Conservation (phyloP, 2,329 filamentous ascomycete genomes). For the Colletotrichum navitas region DNA sequence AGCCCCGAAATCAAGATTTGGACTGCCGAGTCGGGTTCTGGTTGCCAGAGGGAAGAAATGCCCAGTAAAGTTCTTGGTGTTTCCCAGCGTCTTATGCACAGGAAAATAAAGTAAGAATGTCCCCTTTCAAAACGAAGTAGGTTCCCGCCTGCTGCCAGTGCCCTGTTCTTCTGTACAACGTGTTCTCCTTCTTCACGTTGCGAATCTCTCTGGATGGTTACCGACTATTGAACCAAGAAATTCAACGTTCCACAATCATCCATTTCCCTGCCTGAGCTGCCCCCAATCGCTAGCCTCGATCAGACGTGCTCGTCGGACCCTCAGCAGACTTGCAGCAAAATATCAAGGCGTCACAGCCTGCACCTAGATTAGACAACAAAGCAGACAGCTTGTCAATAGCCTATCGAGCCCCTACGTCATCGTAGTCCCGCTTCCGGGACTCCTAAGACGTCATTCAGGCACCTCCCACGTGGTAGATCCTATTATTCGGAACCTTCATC, state of each 20-base stretch:
- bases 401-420: neutral
- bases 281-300: neutral
- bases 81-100: neutral
- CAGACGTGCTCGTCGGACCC: slow-evolving; percentile 4
- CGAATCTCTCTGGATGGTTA: slow-evolving; percentile 1
- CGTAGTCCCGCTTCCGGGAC: slow-evolving; percentile 19
- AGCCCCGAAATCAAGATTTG: slow-evolving; percentile 31
- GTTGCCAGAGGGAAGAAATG: slow-evolving; percentile 8
- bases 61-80: slow-evolving; percentile 8
- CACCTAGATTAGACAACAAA: slow-evolving; percentile 6
- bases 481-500: neutral
- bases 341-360: slow-evolving; percentile 20
- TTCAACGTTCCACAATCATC: slow-evolving; percentile 11
- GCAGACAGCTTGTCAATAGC: slow-evolving; percentile 3
- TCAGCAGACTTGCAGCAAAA: neutral
- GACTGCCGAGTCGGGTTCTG: slow-evolving; percentile 25
- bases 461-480: slow-evolving; percentile 12
- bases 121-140: slow-evolving; percentile 19
- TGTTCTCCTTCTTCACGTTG: slow-evolving; percentile 9
- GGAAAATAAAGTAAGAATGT: neutral
- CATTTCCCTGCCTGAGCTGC: neutral
- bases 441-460: neutral
- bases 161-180: neutral
- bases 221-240: slow-evolving; percentile 6
- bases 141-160: neutral